Conservation (phyloP, 1,284 basidiomycete genomes). For the Papiliotrema flavescens region DNA sequence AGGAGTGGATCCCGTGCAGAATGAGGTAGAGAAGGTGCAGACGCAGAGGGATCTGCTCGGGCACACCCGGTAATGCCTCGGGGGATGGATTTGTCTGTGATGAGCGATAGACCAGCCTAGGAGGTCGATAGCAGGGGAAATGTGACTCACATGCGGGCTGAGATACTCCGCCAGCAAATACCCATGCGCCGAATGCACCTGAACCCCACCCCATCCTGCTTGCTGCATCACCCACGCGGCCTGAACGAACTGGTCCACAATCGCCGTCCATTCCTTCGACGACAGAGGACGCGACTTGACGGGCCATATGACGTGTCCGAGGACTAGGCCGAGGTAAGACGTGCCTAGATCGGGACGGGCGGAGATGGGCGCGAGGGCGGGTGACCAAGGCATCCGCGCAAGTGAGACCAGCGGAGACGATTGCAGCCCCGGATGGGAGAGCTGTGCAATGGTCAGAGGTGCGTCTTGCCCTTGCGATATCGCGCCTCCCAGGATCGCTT, state of each 20-base stretch:
- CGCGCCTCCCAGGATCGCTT: constrained; percentile 52
- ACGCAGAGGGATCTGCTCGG: constrained; percentile 37
- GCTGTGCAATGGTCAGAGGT: constrained; percentile 60
- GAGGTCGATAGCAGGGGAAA: not conserved
- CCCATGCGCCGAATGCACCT: constrained; percentile 85
- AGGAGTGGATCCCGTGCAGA: constrained; percentile 58
- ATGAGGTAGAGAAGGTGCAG: constrained; percentile 66
- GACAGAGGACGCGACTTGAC: constrained; percentile 54
- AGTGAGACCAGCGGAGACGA: constrained; percentile 55
- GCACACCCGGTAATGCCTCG: constrained; percentile 60
- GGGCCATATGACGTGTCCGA: constrained; percentile 61
- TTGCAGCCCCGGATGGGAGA: constrained; percentile 84
- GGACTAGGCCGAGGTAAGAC: constrained; percentile 47
- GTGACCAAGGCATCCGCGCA: constrained; percentile 36
- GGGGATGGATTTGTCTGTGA: constrained; percentile 61
- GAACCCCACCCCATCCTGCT: constrained; percentile 82
- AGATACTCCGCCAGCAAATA: constrained; percentile 84
- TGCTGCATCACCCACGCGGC: constrained; percentile 65
- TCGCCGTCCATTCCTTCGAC: constrained; percentile 55
- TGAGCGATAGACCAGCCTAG: constrained; percentile 1
- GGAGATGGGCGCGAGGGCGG: constrained; percentile 70
- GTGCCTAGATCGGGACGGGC: constrained; percentile 51
- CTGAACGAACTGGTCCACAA: constrained; percentile 65
- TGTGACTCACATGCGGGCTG: constrained; percentile 61
- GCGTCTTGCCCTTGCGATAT: constrained; percentile 2